phyloP scores from a whole-genome alignment of 768 basidiomycete species.

The Gyrodon lividus region DNA sequence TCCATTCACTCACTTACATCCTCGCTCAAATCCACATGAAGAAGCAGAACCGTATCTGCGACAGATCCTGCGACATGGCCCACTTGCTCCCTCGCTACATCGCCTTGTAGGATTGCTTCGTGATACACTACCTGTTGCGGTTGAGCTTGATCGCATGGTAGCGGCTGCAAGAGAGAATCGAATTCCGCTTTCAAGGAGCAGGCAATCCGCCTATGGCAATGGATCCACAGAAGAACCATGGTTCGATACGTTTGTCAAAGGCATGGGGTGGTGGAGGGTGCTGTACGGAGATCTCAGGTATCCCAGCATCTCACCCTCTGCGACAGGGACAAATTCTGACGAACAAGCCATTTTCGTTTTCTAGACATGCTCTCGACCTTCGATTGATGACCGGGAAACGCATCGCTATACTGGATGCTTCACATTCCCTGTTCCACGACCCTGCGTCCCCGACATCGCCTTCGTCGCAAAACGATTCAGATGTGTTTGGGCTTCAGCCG shows the following conservation, averaged over 20 bases:
- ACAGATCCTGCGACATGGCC: slow-evolving; percentile 65
- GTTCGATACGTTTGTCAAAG: slow-evolving; percentile 74
- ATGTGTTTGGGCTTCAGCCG: slow-evolving; percentile 45
- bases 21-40: slow-evolving; percentile 68
- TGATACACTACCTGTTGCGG: slow-evolving; percentile 75
- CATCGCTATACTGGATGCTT: slow-evolving; percentile 73
- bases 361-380: slow-evolving; percentile 77
- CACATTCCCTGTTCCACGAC: slow-evolving; percentile 51
- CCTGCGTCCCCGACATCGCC: not conserved
- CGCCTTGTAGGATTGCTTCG: slow-evolving; percentile 67
- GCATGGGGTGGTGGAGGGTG: slow-evolving; percentile 79
- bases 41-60: slow-evolving; percentile 77
- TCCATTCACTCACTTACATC: slow-evolving; percentile 27
- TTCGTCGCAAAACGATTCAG: not conserved
- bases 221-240: slow-evolving; percentile 22
- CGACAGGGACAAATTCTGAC: not conserved
- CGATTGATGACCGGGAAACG: slow-evolving; percentile 67
- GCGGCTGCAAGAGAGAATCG: slow-evolving; percentile 34
- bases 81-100: slow-evolving; percentile 62
- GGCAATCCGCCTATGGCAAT: slow-evolving; percentile 12
- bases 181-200: slow-evolving; percentile 2
- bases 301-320: slow-evolving; percentile 6
- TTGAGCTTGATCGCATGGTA: slow-evolving; percentile 58
- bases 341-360: not conserved
- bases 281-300: slow-evolving; percentile 69